Percentiles rank a stretch among this genome's conserved stretches.
These are phyloP conservation scores for Panaeolus cyanescens DNA, from an alignment of 768 basidiomycete species.

Conservation along the genomic window DNA sequence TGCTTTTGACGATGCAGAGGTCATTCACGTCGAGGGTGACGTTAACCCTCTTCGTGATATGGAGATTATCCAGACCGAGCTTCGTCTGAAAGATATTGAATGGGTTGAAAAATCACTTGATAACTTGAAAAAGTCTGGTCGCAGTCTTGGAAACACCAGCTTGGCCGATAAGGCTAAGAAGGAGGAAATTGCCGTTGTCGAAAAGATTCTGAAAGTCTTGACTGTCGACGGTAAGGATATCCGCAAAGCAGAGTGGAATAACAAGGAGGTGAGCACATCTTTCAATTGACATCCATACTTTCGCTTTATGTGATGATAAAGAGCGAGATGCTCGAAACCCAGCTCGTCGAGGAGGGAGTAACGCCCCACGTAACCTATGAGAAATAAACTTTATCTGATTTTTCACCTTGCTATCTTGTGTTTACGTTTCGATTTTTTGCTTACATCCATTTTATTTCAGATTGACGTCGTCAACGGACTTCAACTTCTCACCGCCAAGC, in stretches of 20 bases:
- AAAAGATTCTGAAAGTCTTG: conserved; percentile 81
- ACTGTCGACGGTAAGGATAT: conserved; percentile 85
- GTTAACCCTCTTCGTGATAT: conserved; percentile 96
- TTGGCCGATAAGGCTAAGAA: conserved; percentile 95
- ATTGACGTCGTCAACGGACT: conserved; percentile 90
- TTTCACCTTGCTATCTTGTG: not conserved
- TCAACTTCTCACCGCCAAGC: conserved; percentile 92
- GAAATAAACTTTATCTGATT: conserved; percentile 52
- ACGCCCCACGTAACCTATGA: conserved; percentile 78
- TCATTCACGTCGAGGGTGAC: conserved; percentile 98
- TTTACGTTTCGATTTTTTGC: conserved; percentile 6
- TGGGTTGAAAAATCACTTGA: conserved; percentile 96
- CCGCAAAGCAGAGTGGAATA: conserved; percentile 91
- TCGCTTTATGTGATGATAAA: conserved; percentile 61
- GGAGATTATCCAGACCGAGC: conserved; percentile 94
- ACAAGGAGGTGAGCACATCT: conserved; percentile 81
- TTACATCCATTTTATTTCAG: conserved; percentile 37
- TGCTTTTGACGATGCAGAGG: conserved; percentile 98
- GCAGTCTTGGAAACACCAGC: conserved; percentile 71
- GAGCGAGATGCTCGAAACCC: conserved; percentile 86
- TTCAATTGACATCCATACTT: conserved; percentile 5
- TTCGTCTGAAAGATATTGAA: conserved; percentile 96
- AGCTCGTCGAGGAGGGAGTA: conserved; percentile 96
- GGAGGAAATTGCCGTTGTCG: conserved; percentile 89
- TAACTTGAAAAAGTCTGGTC: conserved; percentile 68